A percentile compares a stretch with the other conserved stretches of the same genome.
phyloP scores from a whole-genome alignment of 495 filamentous ascomycete species.

The Daldinia concentrica region DNA sequence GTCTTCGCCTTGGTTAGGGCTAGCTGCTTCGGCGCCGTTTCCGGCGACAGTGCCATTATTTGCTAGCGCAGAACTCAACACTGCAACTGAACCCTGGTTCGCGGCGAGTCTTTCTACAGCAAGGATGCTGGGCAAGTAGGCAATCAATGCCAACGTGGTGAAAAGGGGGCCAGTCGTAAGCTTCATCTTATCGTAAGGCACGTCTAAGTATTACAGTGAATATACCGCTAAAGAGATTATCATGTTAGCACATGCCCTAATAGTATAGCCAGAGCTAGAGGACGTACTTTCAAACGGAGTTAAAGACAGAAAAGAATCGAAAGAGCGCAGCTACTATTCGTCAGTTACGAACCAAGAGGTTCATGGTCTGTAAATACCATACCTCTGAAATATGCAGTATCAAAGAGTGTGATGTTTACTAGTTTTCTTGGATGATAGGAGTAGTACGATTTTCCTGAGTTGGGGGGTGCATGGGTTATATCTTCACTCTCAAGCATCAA shows the following conservation, averaged over 20 bases:
- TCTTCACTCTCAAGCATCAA: conserved; percentile 15
- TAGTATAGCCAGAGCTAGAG: neutral
- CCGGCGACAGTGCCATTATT: conserved; percentile 36
- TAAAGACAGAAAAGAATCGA: conserved; percentile 35
- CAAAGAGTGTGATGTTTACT: neutral
- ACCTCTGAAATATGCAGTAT: conserved; percentile 25
- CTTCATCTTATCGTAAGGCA: conserved; percentile 34
- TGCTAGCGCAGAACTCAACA: conserved; percentile 21
- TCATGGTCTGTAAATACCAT: neutral
- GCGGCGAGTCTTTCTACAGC: conserved; percentile 15
- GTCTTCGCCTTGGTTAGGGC: conserved; percentile 18
- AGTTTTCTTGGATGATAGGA: neutral
- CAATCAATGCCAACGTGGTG: conserved; percentile 40
- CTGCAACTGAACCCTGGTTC: conserved; percentile 19
- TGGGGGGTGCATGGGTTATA: conserved; percentile 25
- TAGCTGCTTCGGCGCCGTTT: conserved; percentile 32
- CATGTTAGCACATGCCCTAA: neutral
- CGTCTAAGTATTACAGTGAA: conserved; percentile 15
- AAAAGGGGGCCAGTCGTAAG: conserved; percentile 36
- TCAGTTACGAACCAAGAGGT: conserved; percentile 14
- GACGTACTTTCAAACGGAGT: conserved; percentile 44
- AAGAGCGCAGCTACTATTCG: conserved; percentile 41
- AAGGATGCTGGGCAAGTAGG: conserved; percentile 39
- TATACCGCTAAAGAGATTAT: conserved; percentile 22
- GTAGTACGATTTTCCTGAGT: neutral